Conservation (phyloP, 2,329 filamentous ascomycete species). For the Lachnellula arida region DNA sequence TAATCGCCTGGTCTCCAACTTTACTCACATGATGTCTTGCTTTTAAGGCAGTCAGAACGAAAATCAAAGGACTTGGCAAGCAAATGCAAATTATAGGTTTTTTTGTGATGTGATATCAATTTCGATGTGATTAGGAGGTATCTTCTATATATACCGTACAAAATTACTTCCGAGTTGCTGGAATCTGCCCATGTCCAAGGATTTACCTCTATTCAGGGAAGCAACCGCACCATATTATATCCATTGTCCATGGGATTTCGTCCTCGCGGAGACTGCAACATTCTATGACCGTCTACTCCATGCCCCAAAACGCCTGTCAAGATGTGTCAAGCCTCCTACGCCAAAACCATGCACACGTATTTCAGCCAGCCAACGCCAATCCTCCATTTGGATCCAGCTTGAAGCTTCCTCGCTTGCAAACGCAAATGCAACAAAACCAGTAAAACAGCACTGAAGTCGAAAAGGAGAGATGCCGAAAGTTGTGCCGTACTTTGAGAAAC, state of each 20-base stretch:
- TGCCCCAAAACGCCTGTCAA: background rate
- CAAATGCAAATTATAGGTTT: background rate
- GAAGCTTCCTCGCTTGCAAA: background rate
- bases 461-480: background rate
- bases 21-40: conserved; percentile 43
- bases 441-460: background rate
- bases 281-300: background rate
- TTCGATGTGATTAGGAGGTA: background rate
- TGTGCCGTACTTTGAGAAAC: background rate
- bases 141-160: background rate
- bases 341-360: background rate
- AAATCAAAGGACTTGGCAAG: conserved; percentile 19
- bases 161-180: background rate
- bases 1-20: conserved; percentile 59
- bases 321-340: background rate
- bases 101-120: background rate
- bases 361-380: background rate
- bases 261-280: background rate
- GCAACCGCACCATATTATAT: too few relatives aligned
- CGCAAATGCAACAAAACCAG: background rate
- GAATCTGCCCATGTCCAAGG: background rate
- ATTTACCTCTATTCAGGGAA: too few relatives aligned
- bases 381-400: background rate
- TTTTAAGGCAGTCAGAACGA: conserved; percentile 28
- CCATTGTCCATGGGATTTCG: background rate